phyloP scores from a whole-genome alignment of 2,329 filamentous ascomycete genomes.

The Diaporthe citrichinensis region DNA sequence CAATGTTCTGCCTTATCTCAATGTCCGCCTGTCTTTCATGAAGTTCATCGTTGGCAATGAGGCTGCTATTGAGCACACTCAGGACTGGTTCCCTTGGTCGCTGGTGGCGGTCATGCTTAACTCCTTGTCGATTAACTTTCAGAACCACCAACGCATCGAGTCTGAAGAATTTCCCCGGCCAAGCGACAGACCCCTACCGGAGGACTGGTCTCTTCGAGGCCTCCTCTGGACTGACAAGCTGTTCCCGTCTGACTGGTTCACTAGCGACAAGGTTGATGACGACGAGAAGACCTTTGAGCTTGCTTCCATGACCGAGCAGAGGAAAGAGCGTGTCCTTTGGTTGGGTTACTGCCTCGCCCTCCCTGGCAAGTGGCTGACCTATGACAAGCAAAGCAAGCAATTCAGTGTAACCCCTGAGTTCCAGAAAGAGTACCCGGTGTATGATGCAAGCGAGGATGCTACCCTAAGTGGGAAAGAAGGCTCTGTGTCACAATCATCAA shows the following conservation, averaged over 20 bases:
- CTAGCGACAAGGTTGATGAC: slow-evolving; percentile 72
- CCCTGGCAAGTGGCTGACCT: slow-evolving; percentile 60
- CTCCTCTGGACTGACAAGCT: slow-evolving; percentile 72
- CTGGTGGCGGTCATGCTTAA: slow-evolving; percentile 57
- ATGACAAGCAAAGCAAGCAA: slow-evolving; percentile 52
- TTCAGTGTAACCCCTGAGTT: slow-evolving; percentile 59
- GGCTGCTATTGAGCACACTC: slow-evolving; percentile 59
- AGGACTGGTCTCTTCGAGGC: slow-evolving; percentile 78
- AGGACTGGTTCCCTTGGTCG: slow-evolving; percentile 57
- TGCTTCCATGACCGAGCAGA: slow-evolving; percentile 68
- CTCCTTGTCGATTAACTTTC: slow-evolving; percentile 45
- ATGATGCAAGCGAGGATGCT: slow-evolving; percentile 11
- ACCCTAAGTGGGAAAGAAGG: slow-evolving; percentile 3
- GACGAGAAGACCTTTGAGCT: slow-evolving; percentile 76
- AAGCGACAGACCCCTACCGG: slow-evolving; percentile 71
- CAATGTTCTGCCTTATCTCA: slow-evolving; percentile 73
- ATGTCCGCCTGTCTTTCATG: slow-evolving; percentile 74
- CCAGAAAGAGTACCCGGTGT: slow-evolving; percentile 46
- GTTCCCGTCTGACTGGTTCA: slow-evolving; percentile 72
- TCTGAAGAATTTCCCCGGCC: slow-evolving; percentile 62
- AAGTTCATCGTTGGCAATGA: slow-evolving; percentile 58
- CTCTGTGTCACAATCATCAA: slow-evolving; percentile 29
- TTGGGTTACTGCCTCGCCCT: slow-evolving; percentile 65
- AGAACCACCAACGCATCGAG: slow-evolving; percentile 54
- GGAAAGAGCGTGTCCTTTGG: slow-evolving; percentile 72